Evolutionary conservation across 1,284 basidiomycete genomes (phyloP).

Genomic region (Fistulinella staudtii): DNA sequence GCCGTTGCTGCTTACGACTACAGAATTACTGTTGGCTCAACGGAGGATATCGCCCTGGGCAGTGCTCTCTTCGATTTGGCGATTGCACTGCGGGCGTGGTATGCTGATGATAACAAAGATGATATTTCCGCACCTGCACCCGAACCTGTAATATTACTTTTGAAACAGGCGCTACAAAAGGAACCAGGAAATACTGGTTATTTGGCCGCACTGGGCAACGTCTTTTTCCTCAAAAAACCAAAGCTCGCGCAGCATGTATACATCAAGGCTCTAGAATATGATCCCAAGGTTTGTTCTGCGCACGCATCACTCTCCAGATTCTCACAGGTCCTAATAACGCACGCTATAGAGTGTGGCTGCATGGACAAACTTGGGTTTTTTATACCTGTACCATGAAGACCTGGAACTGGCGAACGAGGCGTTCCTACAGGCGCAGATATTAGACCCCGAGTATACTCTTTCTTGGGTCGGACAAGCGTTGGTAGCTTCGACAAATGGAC

Average conservation of each 20-base stretch:
- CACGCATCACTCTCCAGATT: not conserved
- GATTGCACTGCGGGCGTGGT: slow-evolving; percentile 58
- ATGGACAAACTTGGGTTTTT: slow-evolving; percentile 89
- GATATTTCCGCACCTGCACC: slow-evolving; percentile 35
- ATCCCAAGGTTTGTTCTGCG: slow-evolving; percentile 58
- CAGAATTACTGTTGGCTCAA: slow-evolving; percentile 64
- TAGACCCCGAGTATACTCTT: slow-evolving; percentile 86
- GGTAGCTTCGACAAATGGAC: slow-evolving; percentile 67
- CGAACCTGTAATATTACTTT: slow-evolving; percentile 56
- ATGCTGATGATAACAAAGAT: slow-evolving; percentile 33
- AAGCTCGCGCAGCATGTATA: slow-evolving; percentile 89
- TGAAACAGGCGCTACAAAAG: slow-evolving; percentile 74
- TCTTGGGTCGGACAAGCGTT: slow-evolving; percentile 96
- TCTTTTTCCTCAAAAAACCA: slow-evolving; percentile 66
- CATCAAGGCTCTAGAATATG: slow-evolving; percentile 83
- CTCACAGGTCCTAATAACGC: slow-evolving; percentile 10
- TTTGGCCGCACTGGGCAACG: slow-evolving; percentile 81
- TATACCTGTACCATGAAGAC: slow-evolving; percentile 86
- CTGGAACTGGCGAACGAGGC: slow-evolving; percentile 82
- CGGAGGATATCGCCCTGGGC: slow-evolving; percentile 53
- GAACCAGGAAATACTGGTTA: slow-evolving; percentile 73
- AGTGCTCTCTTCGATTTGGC: slow-evolving; percentile 80
- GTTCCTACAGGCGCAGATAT: slow-evolving; percentile 83
- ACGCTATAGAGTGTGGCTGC: slow-evolving; percentile 60
- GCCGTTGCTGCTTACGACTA: slow-evolving; percentile 71